These are phyloP conservation scores for Entomortierella beljakovae DNA, from an alignment of 192 early-diverging fungal species.

Conservation along the genomic window DNA sequence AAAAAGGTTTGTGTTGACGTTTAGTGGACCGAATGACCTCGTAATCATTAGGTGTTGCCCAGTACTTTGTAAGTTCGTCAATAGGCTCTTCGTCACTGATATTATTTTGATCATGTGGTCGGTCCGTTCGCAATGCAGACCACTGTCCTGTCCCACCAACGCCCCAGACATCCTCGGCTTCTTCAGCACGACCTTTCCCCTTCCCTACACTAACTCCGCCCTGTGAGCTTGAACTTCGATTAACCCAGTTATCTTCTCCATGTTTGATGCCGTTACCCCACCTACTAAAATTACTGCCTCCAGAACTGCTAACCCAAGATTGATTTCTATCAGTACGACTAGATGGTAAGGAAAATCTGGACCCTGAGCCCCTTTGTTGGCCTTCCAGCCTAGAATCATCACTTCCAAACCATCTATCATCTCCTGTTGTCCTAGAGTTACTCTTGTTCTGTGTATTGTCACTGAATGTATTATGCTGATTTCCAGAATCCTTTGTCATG, in stretches of 20 bases:
- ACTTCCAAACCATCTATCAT: neutral
- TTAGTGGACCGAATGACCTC: slow-evolving; percentile 25
- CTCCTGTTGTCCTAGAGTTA: neutral
- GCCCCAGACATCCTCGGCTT: slow-evolving; percentile 21
- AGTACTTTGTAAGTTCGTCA: slow-evolving; percentile 30
- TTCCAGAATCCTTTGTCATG: slow-evolving; percentile 8
- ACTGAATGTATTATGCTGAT: neutral
- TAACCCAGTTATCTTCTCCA: neutral
- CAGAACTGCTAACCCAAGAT: too few relatives aligned
- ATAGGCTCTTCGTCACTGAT: slow-evolving; percentile 7
- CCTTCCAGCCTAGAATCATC: neutral
- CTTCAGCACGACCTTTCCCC: slow-evolving; percentile 1
- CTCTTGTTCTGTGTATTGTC: neutral
- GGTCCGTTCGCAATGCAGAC: neutral
- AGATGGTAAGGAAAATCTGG: neutral
- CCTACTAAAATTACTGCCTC: too few relatives aligned
- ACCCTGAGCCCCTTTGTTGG: neutral
- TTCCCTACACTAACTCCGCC: neutral
- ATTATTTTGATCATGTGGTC: neutral
- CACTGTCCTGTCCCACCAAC: slow-evolving; percentile 7
- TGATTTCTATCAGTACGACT: too few relatives aligned
- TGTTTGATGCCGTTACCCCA: too few relatives aligned
- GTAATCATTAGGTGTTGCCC: slow-evolving; percentile 13
- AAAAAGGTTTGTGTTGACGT: neutral
- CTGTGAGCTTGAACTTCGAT: neutral